Evolutionary conservation across 176 grass and related monocot species (phyloP), one percentile per base, ranked within the genome.

Genomic region (Ensete glaucum): DNA sequence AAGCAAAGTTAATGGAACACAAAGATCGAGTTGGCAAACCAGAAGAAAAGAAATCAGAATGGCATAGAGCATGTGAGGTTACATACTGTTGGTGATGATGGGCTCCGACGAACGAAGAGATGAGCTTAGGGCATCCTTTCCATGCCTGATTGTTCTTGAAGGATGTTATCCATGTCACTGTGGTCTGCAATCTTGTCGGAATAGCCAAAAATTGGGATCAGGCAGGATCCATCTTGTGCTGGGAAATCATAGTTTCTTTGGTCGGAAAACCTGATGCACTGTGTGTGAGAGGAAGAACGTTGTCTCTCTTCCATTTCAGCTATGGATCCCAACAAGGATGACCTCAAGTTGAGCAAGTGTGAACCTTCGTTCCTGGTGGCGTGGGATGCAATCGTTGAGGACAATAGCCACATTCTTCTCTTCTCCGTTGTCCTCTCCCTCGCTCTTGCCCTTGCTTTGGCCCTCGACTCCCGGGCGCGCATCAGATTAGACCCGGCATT

Each of bases 371-470:
- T n/a, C 17, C 3, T n/a, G 20, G 57, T 9, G 7, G 15, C 57
- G 1, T 19, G 20, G 9, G 57, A 62, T 62, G 57, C 2, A 4
- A n/a, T 19, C 19, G 57, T 19, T 15, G 22, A 27, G 21, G 64
- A 13, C 23, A 11, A 12, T 9, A 13, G 34, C 22, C 64, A 67
- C 83, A 90, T 87, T 74, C 73, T 67, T 70, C 91, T 86, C 83
- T 93, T 94, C 82, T 94, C 90, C 78, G 56, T 89, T 9, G 95
- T 94, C 70, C 90, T 85, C 73, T 93, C 88, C 82, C 90, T 89
- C 3, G 88, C 95, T 85, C 87, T 91, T 0, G 84, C 84, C 78
- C 95, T 73, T 8, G 71, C 71, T 26, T 55, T 54, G 22, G 71
- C 71, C 51, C 71, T 82, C 72, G 84, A 76, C 60, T 99, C 95